Evolutionary conservation across 75 land plant genomes (phyloP), one percentile per base, ranked within the genome.

Genomic region (Sequoia sempervirens): DNA sequence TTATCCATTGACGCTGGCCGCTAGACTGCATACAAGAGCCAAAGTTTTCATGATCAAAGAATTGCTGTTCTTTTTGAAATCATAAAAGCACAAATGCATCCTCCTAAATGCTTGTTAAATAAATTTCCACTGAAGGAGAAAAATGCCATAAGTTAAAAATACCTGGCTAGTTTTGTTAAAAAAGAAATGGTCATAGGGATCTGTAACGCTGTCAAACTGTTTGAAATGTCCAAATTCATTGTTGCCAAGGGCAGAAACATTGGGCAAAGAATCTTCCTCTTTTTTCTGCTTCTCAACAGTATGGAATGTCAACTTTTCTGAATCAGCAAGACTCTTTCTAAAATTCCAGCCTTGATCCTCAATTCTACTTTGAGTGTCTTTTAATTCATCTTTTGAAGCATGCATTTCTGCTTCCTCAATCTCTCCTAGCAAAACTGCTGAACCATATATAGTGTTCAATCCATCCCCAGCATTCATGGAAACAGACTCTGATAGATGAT

Each of bases 141-240:
- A 43, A 43, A 23, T 78, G 80, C 11, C 30, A 45, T 45, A 40
- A 46, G 47, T 32, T 38, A 72, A 83, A 43, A 14, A 18, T 85
- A 92, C 97, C 91, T 90, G 90, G 84, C 87, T 89, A 81, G 26
- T 81, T 53, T 85, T 87, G 69, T 85, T 83, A 45, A 89, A 83
- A 82, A 87, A 97, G 86, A 92, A 86, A 87, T 97, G 98, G 84
- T 96, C 98, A 36, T 50, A 11, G 23, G 94, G 92, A 88, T 91
- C 92, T 83, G 79, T 88, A n/a, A 91, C 89, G 61, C 83, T 91
- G 81, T 97, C 99, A 90, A 97, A 93, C 80, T 89, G 93, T 81
- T 91, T 93, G 91, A 96, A 92, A 68, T 64, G 81, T 58, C 23
- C 70, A 72, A 66, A 8, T 56, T 78, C 83, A 84, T 56, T 80